Evolutionary conservation across 108 stramenopile genomes (phyloP), one percentile per base, ranked within the genome.

Genomic region (Parmales sp.): DNA sequence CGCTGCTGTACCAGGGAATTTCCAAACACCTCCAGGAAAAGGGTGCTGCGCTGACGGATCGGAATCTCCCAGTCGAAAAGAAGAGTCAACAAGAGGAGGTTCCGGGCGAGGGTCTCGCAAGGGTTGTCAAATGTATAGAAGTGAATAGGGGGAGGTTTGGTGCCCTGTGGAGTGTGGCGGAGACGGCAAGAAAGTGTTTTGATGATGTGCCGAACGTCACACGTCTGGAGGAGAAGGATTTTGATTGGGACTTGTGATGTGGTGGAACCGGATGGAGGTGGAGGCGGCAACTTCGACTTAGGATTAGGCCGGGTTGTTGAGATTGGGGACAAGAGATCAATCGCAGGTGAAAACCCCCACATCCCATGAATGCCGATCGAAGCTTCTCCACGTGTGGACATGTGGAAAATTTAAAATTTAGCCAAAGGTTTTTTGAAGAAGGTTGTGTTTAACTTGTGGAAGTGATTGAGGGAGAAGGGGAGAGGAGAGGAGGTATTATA

Each of bases 21-120:
- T 19, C 87, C 87, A 49, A 76, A 84, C n/a, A 85, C 66, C 60
- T 88, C 87, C 39, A 88, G 75, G 50, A 80, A 85, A 0, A 69
- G 41, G 50, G 44, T 67, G n/a, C 71, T 78, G 2, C 84, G 75
- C 69, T 82, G 82, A n/a, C 77, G 69, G 19, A 86, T 51, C 0
- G 87, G 87, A 26, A 84, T 37, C 45, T 72, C 68, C 78, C 76
- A 81, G 66, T 88, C 87, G 6, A 54, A 64, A 0, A 79, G 54
- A 37, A 80, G 60, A 11, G 46, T 34, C 22, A 88, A 46, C 20
- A 86, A 76, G 0, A 86, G 64, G 0, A 88, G 39, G 51, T 84
- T 74, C 23, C 87, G 82, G 9, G 84, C 85, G 1, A 83, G 46
- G 13, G 75, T 50, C 50, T 88, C 85, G 23, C 65, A 41, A 25